Conservation (phyloP, 495 filamentous ascomycete species). For the Lindgomyces ingoldianus region DNA sequence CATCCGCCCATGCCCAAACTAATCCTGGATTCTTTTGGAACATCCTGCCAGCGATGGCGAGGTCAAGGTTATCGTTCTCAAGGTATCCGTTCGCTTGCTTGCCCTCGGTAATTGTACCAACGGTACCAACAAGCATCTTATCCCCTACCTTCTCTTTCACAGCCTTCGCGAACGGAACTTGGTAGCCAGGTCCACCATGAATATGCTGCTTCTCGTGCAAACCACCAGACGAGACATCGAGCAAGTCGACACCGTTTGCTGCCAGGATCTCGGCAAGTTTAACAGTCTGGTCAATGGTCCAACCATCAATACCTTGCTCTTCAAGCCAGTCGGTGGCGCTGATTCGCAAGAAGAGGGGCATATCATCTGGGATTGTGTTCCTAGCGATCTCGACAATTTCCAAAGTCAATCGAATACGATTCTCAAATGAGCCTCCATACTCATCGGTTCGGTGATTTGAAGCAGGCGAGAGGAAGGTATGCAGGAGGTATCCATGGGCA, state of each 20-base stretch:
- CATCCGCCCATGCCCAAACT: constrained; percentile 69
- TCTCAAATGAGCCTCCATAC: constrained; percentile 55
- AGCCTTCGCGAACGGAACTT: constrained; percentile 62
- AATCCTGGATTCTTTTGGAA: constrained; percentile 72
- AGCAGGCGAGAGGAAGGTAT: constrained; percentile 45
- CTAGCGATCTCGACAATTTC: constrained; percentile 59
- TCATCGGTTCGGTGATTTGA: constrained; percentile 47
- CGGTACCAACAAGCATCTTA: constrained; percentile 65
- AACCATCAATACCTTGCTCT: constrained; percentile 57
- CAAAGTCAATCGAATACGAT: constrained; percentile 53
- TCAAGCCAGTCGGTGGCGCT: constrained; percentile 74
- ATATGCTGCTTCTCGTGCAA: constrained; percentile 64
- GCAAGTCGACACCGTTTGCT: constrained; percentile 67
- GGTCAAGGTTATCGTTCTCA: constrained; percentile 59
- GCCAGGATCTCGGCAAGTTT: constrained; percentile 64
- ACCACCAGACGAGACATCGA: constrained; percentile 74
- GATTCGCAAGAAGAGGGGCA: constrained; percentile 69
- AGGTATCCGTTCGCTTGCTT: constrained; percentile 45
- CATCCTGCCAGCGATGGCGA: constrained; percentile 60
- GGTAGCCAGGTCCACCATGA: constrained; percentile 55
- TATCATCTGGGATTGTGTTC: constrained; percentile 56
- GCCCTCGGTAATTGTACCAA: constrained; percentile 66
- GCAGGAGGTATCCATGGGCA: constrained; percentile 47
- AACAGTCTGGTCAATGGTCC: constrained; percentile 65
- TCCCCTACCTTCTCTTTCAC: constrained; percentile 58